phyloP scores from a whole-genome alignment of 202 grass and related monocot species.

The Schoenoplectus tabernaemontani region DNA sequence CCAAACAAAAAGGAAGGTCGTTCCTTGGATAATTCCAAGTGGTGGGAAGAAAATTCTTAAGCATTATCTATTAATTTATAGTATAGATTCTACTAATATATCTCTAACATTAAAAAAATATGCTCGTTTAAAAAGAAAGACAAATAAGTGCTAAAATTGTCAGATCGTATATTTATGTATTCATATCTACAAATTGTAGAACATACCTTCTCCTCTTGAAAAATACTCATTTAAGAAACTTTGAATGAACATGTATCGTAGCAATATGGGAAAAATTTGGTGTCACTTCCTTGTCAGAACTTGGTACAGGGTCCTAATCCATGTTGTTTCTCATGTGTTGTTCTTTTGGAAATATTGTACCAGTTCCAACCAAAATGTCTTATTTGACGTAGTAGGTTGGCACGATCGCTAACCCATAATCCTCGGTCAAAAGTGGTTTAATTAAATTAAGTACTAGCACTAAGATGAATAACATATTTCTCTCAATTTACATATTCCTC shows the following conservation, averaged over 20 bases:
- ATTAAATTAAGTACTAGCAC: neutral
- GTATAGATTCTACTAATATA: no score
- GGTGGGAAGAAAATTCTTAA: neutral
- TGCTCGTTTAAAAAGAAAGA: neutral
- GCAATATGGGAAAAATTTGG: neutral
- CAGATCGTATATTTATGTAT: neutral
- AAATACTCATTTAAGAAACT: neutral
- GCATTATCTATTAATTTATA: no score
- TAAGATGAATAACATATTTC: neutral
- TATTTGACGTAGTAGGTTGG: neutral
- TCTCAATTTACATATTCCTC: neutral
- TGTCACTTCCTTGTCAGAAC: constrained; percentile 16
- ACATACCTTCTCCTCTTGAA: neutral
- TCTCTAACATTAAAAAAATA: neutral
- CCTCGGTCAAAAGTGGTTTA: neutral
- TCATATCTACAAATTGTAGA: neutral
- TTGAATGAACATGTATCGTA: neutral
- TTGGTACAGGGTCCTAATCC: constrained; percentile 10
- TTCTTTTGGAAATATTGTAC: constrained; percentile 13
- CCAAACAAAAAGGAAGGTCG: neutral
- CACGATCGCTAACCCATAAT: constrained; percentile 11
- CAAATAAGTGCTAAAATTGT: neutral
- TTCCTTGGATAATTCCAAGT: neutral
- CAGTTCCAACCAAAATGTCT: constrained; percentile 21
- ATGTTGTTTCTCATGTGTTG: constrained; percentile 4